Conservation (phyloP, 176 grass and related monocot species). For the Avena atlantica region DNA sequence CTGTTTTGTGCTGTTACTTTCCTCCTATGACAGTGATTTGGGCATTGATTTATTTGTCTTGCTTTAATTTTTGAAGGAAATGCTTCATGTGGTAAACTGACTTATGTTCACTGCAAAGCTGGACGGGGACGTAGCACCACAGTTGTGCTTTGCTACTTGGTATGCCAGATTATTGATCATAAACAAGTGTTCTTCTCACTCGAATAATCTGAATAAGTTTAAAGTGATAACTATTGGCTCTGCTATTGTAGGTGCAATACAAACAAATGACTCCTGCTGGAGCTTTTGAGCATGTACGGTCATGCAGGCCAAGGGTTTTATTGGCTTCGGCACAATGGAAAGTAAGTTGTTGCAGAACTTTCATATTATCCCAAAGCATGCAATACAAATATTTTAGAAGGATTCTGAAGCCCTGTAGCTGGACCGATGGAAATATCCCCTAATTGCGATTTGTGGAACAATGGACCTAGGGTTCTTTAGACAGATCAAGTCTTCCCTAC, state of each 20-base stretch:
- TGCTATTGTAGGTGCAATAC: conserved; percentile 73
- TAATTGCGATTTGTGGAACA: not conserved
- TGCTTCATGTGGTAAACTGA: conserved; percentile 64
- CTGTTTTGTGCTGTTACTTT: not conserved
- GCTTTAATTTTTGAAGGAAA: conserved; percentile 59
- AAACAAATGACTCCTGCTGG: conserved; percentile 78
- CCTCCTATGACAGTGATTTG: not conserved
- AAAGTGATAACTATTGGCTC: not conserved
- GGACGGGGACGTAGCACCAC: conserved; percentile 96
- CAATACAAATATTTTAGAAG: not conserved
- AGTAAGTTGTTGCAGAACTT: conserved; percentile 46
- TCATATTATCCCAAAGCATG: conserved; percentile 23
- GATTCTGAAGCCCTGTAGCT: not conserved
- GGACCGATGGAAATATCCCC: not conserved
- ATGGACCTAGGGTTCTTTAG: not conserved
- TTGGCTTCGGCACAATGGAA: conserved; percentile 85
- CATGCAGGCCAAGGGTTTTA: conserved; percentile 77
- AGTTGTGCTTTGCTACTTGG: conserved; percentile 97
- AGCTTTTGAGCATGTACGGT: conserved; percentile 87
- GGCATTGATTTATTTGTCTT: conserved; percentile 24
- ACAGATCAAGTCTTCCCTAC: not conserved
- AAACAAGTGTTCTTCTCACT: not conserved
- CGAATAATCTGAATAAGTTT: not conserved
- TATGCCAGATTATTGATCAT: conserved; percentile 35
- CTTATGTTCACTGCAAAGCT: conserved; percentile 99